These are phyloP conservation scores for Arachis hypogaea DNA, from an alignment of 306 rosid genomes.

Conservation along the genomic window DNA sequence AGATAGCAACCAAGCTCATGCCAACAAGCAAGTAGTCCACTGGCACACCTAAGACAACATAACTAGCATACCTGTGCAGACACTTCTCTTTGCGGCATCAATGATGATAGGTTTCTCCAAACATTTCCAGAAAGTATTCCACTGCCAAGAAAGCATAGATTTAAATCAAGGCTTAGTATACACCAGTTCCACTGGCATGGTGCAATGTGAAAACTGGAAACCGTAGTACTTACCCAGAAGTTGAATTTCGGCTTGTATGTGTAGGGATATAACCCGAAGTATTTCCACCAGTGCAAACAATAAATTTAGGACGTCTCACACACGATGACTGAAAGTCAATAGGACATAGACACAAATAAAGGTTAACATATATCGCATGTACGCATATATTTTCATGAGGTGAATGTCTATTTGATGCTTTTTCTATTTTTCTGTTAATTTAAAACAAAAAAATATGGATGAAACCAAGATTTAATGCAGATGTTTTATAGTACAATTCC, in stretches of 20 bases:
- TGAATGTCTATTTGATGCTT: conserved; percentile 6
- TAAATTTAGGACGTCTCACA: conserved; percentile 92
- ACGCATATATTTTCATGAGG: conserved; percentile 24
- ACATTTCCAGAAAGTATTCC: conserved; percentile 72
- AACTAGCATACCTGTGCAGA: conserved; percentile 63
- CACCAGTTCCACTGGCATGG: background rate
- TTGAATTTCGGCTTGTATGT: conserved; percentile 68
- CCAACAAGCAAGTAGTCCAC: conserved; percentile 13
- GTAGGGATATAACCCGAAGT: conserved; percentile 77
- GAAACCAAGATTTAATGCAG: conserved; percentile 21
- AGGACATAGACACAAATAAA: conserved; percentile 15
- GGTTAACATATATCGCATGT: conserved; percentile 17
- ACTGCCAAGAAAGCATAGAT: conserved; percentile 51
- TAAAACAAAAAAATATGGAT: background rate
- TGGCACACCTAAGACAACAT: conserved; percentile 23
- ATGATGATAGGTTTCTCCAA: conserved; percentile 84
- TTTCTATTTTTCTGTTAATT: conserved; percentile 12
- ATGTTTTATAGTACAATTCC: background rate
- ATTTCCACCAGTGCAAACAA: conserved; percentile 93
- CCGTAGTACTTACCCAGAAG: conserved; percentile 54
- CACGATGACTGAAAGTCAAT: conserved; percentile 70
- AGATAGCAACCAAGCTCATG: conserved; percentile 8
- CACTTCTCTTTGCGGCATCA: conserved; percentile 82
- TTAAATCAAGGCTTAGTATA: conserved; percentile 33
- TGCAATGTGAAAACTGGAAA: conserved; percentile 38